These are phyloP conservation scores for Thermothielavioides terrestris DNA, from an alignment of 495 filamentous ascomycete genomes.

Conservation along the genomic window DNA sequence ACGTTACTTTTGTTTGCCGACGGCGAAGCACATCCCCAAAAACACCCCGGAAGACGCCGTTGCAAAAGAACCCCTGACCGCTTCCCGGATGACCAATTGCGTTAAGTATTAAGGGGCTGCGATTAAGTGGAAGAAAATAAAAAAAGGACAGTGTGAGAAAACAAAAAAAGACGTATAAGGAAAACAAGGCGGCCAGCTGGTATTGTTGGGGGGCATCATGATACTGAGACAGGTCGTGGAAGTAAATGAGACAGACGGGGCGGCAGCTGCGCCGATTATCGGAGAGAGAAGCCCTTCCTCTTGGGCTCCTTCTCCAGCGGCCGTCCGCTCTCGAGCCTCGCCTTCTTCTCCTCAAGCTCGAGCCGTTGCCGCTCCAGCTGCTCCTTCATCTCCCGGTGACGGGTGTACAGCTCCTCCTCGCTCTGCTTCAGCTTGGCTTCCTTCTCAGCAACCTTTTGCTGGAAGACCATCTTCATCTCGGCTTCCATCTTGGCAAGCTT, in stretches of 20 bases:
- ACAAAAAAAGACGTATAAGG: slow-evolving; percentile 29
- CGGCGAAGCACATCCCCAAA: slow-evolving; percentile 16
- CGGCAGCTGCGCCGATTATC: slow-evolving; percentile 46
- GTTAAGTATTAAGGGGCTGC: slow-evolving; percentile 37
- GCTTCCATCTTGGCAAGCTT: slow-evolving; percentile 99
- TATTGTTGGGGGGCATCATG: slow-evolving; percentile 44
- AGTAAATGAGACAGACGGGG: slow-evolving; percentile 13
- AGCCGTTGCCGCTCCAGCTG: slow-evolving; percentile 88
- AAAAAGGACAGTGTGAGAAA: slow-evolving; percentile 31
- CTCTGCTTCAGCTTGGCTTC: slow-evolving; percentile 98
- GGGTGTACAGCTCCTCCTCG: slow-evolving; percentile 96
- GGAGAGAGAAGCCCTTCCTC: slow-evolving; percentile 97
- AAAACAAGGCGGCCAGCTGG: slow-evolving; percentile 40
- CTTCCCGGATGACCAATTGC: slow-evolving; percentile 23
- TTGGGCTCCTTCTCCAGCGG: slow-evolving; percentile 94
- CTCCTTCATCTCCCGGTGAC: slow-evolving; percentile 99
- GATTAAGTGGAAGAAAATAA: slow-evolving; percentile 48
- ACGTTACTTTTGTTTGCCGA: slow-evolving; percentile 18
- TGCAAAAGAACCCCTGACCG: slow-evolving; percentile 12
- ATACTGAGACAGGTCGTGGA: slow-evolving; percentile 40
- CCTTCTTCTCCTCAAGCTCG: slow-evolving; percentile 97
- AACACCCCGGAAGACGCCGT: slow-evolving; percentile 8
- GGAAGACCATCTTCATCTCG: slow-evolving; percentile 99
- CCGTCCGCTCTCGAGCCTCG: slow-evolving; percentile 81
- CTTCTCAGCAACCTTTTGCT: slow-evolving; percentile 99